These are phyloP conservation scores for Penicillium lagena DNA, from an alignment of 495 filamentous ascomycete species.

Conservation along the genomic window DNA sequence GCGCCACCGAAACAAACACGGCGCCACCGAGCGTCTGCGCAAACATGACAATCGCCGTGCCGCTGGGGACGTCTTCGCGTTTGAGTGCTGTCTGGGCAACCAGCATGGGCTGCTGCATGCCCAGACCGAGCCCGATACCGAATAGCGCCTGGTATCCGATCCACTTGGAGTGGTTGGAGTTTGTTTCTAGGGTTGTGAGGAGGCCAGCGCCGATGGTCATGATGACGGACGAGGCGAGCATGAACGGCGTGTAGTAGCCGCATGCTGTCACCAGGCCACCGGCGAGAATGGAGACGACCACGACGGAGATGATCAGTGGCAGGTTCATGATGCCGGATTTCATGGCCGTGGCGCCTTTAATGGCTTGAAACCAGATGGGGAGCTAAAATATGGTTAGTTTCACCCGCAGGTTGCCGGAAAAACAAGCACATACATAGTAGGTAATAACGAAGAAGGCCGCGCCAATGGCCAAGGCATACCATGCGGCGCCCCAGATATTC, in stretches of 20 bases:
- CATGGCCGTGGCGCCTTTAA: constrained; percentile 62
- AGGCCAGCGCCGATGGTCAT: constrained; percentile 64
- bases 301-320: constrained; percentile 60
- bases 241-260: constrained; percentile 75
- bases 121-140: constrained; percentile 63
- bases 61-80: constrained; percentile 57
- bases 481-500: constrained; percentile 50
- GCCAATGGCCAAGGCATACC: constrained; percentile 51
- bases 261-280: constrained; percentile 55
- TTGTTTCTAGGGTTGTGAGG: constrained; percentile 53
- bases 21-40: constrained; percentile 66
- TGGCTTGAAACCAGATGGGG: constrained; percentile 86
- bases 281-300: constrained; percentile 53
- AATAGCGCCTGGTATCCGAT: constrained; percentile 72
- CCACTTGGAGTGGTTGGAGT: constrained; percentile 54
- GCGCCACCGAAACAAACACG: constrained; percentile 66
- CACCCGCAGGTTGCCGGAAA: neutral
- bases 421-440: constrained; percentile 37
- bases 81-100: constrained; percentile 62
- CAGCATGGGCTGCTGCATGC: constrained; percentile 63
- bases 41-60: constrained; percentile 62
- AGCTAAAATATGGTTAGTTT: constrained; percentile 43
- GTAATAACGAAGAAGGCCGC: constrained; percentile 62
- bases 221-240: constrained; percentile 55
- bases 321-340: constrained; percentile 72